Percentiles rank a stretch among this genome's conserved stretches.
These are phyloP conservation scores for Odontarrhena argentea DNA, from an alignment of 345 rosid genomes.

Conservation along the genomic window DNA sequence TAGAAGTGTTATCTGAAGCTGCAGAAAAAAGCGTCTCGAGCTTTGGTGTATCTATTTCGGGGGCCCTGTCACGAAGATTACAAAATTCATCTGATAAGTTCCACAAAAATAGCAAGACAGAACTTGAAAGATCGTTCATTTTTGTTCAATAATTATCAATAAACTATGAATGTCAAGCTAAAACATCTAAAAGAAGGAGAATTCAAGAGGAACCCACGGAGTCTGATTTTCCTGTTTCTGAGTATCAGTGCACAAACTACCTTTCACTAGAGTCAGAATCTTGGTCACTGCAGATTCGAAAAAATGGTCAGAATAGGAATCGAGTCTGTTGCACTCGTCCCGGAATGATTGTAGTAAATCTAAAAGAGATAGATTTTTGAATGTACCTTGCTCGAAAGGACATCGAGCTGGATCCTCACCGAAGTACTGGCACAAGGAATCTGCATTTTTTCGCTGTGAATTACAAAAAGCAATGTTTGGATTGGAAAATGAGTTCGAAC, in stretches of 20 bases:
- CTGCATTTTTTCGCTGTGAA: constrained; percentile 92
- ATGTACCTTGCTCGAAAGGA: constrained; percentile 95
- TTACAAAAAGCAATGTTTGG: constrained; percentile 8
- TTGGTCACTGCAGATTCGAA: constrained; percentile 72
- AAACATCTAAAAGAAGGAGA: constrained; percentile 22
- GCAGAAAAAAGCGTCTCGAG: constrained; percentile 95
- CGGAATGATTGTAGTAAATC: background rate
- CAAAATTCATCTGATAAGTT: constrained; percentile 8
- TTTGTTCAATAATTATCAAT: background rate
- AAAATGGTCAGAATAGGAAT: constrained; percentile 18
- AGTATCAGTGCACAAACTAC: constrained; percentile 97
- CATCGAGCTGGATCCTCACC: constrained; percentile 98
- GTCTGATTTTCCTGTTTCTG: constrained; percentile 78
- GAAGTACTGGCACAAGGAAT: constrained; percentile 89
- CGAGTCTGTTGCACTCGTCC: background rate
- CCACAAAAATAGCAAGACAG: background rate
- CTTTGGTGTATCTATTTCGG: constrained; percentile 94
- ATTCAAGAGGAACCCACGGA: constrained; percentile 52
- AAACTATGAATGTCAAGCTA: constrained; percentile 11
- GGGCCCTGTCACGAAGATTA: constrained; percentile 66
- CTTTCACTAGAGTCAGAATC: constrained; percentile 72
- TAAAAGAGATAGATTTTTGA: constrained; percentile 14
- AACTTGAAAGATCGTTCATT: constrained; percentile 8
- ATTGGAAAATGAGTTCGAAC: constrained; percentile 27
- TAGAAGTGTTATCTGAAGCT: constrained; percentile 64